Percentiles rank a stretch among this genome's conserved stretches.
These are phyloP conservation scores for Zizania latifolia DNA, from an alignment of 176 grass and related monocot genomes.

Conservation along the genomic window DNA sequence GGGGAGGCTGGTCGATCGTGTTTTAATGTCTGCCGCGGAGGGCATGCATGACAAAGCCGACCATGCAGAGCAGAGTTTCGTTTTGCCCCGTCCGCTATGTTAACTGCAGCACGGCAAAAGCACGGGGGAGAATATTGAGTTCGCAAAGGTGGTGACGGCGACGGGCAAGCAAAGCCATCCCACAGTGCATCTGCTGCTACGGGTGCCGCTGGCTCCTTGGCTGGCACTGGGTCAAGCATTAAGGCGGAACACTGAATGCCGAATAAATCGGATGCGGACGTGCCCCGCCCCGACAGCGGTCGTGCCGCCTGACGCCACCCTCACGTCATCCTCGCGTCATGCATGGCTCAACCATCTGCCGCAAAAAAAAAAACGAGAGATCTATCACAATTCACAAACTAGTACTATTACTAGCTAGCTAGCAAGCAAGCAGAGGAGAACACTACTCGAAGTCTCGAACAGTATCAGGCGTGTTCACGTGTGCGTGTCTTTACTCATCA, in stretches of 20 bases:
- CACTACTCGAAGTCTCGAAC: background rate
- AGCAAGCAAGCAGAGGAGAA: background rate
- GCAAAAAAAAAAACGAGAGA: background rate
- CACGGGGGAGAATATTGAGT: background rate
- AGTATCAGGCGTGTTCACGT: slow-evolving; percentile 11
- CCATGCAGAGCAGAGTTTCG: background rate
- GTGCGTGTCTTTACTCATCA: slow-evolving; percentile 17
- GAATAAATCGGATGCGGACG: slow-evolving; percentile 15
- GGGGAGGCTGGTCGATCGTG: too few relatives aligned
- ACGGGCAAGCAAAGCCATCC: background rate
- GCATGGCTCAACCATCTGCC: background rate
- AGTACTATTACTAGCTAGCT: background rate
- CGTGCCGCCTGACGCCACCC: slow-evolving; percentile 16
- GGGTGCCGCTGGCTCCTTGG: background rate
- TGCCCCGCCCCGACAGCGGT: slow-evolving; percentile 30
- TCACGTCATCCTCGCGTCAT: slow-evolving; percentile 17
- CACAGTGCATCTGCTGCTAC: background rate
- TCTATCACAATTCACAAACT: too few relatives aligned
- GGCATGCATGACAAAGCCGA: background rate
- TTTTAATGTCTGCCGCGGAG: too few relatives aligned
- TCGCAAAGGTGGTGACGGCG: slow-evolving; percentile 10
- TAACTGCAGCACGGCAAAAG: background rate
- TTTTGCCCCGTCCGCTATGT: background rate
- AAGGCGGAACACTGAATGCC: slow-evolving; percentile 25
- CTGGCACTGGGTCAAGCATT: slow-evolving; percentile 25